A percentile compares a stretch with the other conserved stretches of the same genome.
Evolutionary conservation across 2,329 filamentous ascomycete genomes (phyloP).

Genomic region (Aspergillus tanneri): DNA sequence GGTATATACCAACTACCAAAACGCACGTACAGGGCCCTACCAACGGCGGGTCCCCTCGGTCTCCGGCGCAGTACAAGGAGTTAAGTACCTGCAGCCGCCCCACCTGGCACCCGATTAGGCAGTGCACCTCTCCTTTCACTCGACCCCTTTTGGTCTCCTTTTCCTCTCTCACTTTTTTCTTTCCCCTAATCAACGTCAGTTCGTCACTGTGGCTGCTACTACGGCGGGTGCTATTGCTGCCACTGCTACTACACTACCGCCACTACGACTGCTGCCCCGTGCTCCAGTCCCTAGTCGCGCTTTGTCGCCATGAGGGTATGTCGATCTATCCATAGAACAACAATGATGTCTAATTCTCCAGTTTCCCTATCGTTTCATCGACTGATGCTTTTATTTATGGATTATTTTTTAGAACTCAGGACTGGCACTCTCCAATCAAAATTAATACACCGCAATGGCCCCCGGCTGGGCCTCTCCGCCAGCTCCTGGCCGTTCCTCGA

Average conservation of each 20-base stretch:
- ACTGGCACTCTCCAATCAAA: conserved; percentile 10
- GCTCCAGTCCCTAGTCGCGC: conserved; percentile 11
- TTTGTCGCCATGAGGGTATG: conserved; percentile 20
- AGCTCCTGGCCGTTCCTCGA: conserved; percentile 19
- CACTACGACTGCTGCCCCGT: conserved; percentile 8
- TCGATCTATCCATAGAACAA: conserved; percentile 24
- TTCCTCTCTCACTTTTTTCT: not conserved
- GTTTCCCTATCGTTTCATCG: conserved; percentile 16
- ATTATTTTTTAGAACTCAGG: conserved; percentile 3
- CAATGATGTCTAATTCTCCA: conserved; percentile 19
- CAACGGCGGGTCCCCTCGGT: too few relatives aligned
- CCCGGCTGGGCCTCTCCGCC: conserved; percentile 23
- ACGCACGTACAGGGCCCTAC: too few relatives aligned
- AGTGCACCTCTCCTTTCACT: conserved; percentile 4
- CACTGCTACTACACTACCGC: not conserved
- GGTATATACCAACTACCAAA: too few relatives aligned
- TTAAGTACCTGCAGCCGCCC: too few relatives aligned
- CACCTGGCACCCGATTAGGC: conserved; percentile 4
- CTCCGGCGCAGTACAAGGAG: too few relatives aligned
- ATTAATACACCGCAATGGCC: conserved; percentile 16
- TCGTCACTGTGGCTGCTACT: too few relatives aligned
- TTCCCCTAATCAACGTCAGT: not conserved
- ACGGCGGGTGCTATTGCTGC: not conserved
- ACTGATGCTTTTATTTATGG: conserved; percentile 9
- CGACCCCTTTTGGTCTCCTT: conserved; percentile 4